phyloP scores from a whole-genome alignment of 352 stramenopile species.

The Pythium folliculosum region DNA sequence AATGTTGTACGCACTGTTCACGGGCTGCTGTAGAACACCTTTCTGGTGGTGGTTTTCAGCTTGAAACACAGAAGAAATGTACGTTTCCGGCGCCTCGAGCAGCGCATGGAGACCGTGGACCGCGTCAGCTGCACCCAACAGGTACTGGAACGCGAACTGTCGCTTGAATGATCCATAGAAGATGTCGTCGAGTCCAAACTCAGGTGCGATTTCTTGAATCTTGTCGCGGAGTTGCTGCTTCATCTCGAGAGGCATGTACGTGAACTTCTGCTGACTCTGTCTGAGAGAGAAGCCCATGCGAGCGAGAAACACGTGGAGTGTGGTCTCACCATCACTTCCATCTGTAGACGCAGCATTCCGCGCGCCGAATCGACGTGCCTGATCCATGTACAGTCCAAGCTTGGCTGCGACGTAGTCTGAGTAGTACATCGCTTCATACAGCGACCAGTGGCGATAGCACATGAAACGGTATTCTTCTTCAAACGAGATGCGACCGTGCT shows the following conservation, averaged over 20 bases:
- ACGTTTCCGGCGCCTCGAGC: slow-evolving; percentile 87
- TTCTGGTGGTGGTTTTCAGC: slow-evolving; percentile 57
- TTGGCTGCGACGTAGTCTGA: slow-evolving; percentile 94
- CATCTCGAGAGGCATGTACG: slow-evolving; percentile 94
- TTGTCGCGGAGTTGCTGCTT: slow-evolving; percentile 92
- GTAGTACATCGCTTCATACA: slow-evolving; percentile 96
- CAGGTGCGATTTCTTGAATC: slow-evolving; percentile 89
- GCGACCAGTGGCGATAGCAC: slow-evolving; percentile 94
- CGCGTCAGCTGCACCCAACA: slow-evolving; percentile 94
- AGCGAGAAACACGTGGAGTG: slow-evolving; percentile 93
- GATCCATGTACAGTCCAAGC: slow-evolving; percentile 75
- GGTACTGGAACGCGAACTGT: slow-evolving; percentile 94
- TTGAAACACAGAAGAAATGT: slow-evolving; percentile 65
- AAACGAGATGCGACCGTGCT: slow-evolving; percentile 85
- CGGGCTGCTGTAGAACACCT: slow-evolving; percentile 37
- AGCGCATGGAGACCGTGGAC: slow-evolving; percentile 94
- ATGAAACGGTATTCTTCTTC: slow-evolving; percentile 96
- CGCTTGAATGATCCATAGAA: slow-evolving; percentile 96
- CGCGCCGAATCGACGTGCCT: slow-evolving; percentile 59
- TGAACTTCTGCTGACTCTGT: slow-evolving; percentile 95
- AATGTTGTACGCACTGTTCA: slow-evolving; percentile 46
- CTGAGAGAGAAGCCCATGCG: slow-evolving; percentile 97
- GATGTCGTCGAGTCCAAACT: slow-evolving; percentile 96
- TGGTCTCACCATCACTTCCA: slow-evolving; percentile 57
- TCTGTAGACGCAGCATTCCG: slow-evolving; percentile 46